Evolutionary conservation across 805 yeast genomes (phyloP).

Genomic region (Yamadazyma insecticola): DNA sequence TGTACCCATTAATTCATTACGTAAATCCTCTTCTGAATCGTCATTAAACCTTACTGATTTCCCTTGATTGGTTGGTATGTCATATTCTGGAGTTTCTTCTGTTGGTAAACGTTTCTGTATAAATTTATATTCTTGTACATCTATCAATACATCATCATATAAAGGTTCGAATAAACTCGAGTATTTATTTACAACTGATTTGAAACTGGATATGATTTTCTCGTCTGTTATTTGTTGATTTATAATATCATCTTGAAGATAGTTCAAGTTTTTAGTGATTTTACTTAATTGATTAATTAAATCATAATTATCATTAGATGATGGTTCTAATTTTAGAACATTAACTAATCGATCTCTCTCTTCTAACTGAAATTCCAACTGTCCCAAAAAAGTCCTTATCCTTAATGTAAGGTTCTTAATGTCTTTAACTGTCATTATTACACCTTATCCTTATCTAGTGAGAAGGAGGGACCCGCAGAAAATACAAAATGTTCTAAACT

Average conservation of each 20-base stretch:
- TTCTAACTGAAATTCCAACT: conserved; percentile 25
- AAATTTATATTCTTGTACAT: conserved; percentile 27
- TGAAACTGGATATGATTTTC: conserved; percentile 6
- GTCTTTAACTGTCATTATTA: conserved; percentile 2
- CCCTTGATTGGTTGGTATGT: too few relatives aligned
- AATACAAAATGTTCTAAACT: too few relatives aligned
- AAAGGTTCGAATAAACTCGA: conserved; percentile 13
- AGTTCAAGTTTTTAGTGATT: conserved; percentile 22
- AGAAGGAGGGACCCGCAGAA: too few relatives aligned
- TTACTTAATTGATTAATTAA: conserved; percentile 24
- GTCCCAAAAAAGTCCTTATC: conserved; percentile 17
- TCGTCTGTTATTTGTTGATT: conserved; percentile 5
- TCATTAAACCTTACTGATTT: conserved; percentile 39
- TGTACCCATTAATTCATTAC: conserved; percentile 34
- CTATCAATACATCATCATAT: conserved; percentile 22
- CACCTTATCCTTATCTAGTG: too few relatives aligned
- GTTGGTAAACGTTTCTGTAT: conserved; percentile 5
- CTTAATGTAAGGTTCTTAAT: conserved; percentile 8
- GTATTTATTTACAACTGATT: conserved; percentile 13
- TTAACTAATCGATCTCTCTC: conserved; percentile 27
- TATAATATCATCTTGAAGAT: conserved; percentile 25
- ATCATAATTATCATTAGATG: conserved; percentile 35
- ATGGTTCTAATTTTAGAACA: conserved; percentile 31
- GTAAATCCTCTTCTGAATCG: conserved; percentile 17
- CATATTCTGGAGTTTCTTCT: conserved; percentile 3